phyloP scores from a whole-genome alignment of 176 grass and related monocot species.

The Rhynchospora tenuis region DNA sequence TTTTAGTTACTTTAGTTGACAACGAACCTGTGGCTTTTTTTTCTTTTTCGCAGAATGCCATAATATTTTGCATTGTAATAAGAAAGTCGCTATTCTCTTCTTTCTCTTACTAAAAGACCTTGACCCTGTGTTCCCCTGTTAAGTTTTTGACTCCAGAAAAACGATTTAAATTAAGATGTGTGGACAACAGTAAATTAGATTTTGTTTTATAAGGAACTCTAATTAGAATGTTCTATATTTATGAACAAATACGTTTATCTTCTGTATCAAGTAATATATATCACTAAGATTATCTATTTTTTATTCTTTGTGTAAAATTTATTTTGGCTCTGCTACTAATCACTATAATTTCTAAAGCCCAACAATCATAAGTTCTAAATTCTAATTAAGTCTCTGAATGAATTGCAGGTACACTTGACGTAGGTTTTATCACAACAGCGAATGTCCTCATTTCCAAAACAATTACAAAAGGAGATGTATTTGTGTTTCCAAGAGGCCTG shows the following conservation, averaged over 20 bases:
- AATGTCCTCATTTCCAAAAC: conserved; percentile 22
- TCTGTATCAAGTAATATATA: no score
- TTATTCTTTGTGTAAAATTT: no score
- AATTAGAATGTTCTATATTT: neutral
- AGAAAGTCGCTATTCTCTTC: neutral
- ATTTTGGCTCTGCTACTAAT: no score
- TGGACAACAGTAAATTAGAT: neutral
- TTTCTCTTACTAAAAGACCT: neutral
- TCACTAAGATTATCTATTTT: no score
- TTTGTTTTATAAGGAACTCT: no score
- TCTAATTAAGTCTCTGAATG: neutral
- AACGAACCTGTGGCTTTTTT: neutral
- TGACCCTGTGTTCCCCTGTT: no score
- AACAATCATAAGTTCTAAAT: neutral
- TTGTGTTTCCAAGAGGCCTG: conserved; percentile 23
- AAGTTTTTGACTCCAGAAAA: no score
- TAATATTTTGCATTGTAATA: neutral
- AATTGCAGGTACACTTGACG: conserved; percentile 7
- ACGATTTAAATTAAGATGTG: neutral
- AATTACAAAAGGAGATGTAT: conserved; percentile 25
- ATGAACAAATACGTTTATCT: neutral
- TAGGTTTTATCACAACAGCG: conserved; percentile 20
- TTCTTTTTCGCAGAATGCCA: neutral
- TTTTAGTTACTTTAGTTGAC: neutral
- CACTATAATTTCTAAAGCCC: neutral